These are phyloP conservation scores for Plasmodium knowlesi DNA, from an alignment of 169 alveolate genomes.

Conservation along the genomic window DNA sequence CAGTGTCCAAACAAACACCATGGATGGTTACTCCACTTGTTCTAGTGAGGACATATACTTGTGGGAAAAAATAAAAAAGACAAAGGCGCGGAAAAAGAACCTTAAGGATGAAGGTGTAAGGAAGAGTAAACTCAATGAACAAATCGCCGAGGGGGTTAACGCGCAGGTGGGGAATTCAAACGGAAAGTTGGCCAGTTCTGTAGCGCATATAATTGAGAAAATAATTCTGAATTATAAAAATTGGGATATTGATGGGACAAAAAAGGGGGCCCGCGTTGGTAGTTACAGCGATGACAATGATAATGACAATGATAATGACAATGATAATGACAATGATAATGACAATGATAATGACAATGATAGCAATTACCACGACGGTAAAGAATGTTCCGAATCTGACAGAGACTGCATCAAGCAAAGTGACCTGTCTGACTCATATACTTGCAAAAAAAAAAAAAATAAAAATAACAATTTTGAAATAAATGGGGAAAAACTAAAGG, in stretches of 20 bases:
- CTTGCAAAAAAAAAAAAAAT: not conserved
- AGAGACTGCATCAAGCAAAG: not conserved
- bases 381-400: not conserved
- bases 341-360: not conserved
- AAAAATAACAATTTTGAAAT: not conserved
- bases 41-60: constrained; percentile 39
- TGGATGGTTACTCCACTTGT: constrained; percentile 29
- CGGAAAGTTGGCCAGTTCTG: constrained; percentile 5
- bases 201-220: constrained; percentile 41
- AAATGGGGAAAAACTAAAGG: not conserved
- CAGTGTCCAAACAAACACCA: not conserved
- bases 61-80: constrained; percentile 17
- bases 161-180: constrained; percentile 12
- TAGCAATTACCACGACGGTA: not conserved
- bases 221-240: constrained; percentile 41
- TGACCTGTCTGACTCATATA: not conserved
- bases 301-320: not conserved
- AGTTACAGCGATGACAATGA: not conserved
- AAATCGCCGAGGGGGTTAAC: constrained; percentile 1
- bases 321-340: not conserved
- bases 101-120: not conserved
- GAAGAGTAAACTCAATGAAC: not conserved
- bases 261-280: too few species aligned
- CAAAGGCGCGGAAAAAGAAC: not conserved
- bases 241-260: not conserved